Conservation (phyloP, 2,329 filamentous ascomycete genomes). For the Chaetomium sp. region DNA sequence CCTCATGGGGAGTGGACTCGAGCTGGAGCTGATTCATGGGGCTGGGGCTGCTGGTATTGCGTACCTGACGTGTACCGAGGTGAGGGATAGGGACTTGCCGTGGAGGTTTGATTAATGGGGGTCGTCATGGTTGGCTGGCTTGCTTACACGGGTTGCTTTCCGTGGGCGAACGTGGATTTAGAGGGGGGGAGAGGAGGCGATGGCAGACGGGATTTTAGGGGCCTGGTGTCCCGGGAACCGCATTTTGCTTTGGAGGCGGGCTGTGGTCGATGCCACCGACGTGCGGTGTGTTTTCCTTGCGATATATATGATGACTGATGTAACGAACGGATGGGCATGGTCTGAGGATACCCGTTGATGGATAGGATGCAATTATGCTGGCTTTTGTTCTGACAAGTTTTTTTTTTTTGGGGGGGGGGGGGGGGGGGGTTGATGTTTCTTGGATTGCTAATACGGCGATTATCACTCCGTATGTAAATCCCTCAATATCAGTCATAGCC, state of each 20-base stretch:
- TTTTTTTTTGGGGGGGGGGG: too few species aligned
- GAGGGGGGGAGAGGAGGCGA: neutral
- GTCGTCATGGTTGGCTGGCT: neutral
- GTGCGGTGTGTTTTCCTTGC: constrained; percentile 14
- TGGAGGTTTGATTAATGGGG: constrained; percentile 46
- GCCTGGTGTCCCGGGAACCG: constrained; percentile 17
- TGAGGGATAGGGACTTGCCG: constrained; percentile 54
- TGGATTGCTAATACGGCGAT: neutral
- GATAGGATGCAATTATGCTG: constrained; percentile 21
- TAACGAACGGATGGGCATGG: constrained; percentile 25
- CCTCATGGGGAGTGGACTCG: constrained; percentile 81
- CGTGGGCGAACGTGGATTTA: neutral
- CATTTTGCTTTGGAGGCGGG: neutral
- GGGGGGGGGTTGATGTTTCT: neutral
- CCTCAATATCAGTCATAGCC: neutral
- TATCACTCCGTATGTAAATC: neutral
- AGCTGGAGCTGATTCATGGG: constrained; percentile 66
- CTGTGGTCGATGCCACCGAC: neutral
- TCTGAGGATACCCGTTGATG: constrained; percentile 28
- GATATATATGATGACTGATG: constrained; percentile 28
- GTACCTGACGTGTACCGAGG: constrained; percentile 55
- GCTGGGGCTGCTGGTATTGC: constrained; percentile 48
- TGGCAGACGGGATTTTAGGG: neutral
- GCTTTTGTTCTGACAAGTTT: neutral
- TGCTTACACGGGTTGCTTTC: neutral